Percentiles rank a stretch among this genome's conserved stretches.
These are phyloP conservation scores for Ilex paraguariensis DNA, from an alignment of 305 asterid genomes.

Conservation along the genomic window DNA sequence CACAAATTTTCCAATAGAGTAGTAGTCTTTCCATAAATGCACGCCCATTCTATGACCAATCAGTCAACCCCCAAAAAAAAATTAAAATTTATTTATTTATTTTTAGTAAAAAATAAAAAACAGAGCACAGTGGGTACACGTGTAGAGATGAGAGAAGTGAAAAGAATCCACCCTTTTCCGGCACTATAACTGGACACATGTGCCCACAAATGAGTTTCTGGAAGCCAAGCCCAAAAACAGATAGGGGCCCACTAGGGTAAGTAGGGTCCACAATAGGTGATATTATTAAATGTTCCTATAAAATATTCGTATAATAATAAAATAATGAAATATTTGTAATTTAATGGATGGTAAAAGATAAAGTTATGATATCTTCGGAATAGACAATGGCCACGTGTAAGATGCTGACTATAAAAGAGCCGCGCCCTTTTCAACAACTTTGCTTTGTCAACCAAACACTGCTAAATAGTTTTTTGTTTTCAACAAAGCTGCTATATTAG, in stretches of 20 bases:
- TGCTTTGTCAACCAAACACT: conserved; percentile 18
- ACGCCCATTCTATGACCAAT: no score
- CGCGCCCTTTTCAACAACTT: conserved; percentile 24
- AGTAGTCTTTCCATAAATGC: no score
- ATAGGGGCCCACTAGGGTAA: not conserved
- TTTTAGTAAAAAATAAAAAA: no score
- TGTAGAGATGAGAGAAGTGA: not conserved
- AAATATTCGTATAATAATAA: not conserved
- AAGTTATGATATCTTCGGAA: conserved; percentile 14
- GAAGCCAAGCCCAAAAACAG: conserved; percentile 9
- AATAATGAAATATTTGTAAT: conserved; percentile 13
- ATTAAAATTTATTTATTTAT: no score
- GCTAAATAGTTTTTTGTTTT: not conserved
- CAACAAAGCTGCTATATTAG: conserved; percentile 6
- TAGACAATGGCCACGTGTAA: conserved; percentile 29
- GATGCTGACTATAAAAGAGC: conserved; percentile 19
- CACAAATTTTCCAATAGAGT: no score
- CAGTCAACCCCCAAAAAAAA: no score
- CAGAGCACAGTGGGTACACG: not conserved
- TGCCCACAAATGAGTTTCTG: conserved; percentile 28
- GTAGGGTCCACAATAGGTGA: conserved; percentile 10
- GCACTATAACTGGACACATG: conserved; percentile 25
- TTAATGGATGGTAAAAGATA: conserved; percentile 1
- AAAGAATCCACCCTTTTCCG: not conserved
- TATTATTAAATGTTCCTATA: not conserved